Base-by-base conservation (phyloP, 345 rosid species). In the Cardamine occulta region DNA sequence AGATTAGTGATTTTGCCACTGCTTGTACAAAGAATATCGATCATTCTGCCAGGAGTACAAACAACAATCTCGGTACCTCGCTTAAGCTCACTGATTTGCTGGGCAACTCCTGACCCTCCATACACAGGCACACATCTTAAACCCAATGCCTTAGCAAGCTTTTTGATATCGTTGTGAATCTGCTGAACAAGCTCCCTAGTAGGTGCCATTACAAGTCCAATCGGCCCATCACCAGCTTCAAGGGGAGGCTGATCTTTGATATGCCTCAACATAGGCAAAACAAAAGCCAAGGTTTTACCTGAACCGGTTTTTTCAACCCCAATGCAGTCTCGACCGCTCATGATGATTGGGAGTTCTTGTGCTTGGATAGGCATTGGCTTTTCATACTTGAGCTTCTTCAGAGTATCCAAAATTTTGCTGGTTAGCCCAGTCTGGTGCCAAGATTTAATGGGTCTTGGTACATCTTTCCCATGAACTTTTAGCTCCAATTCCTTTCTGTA, bases 51-150 rank as follows among this genome's bases (percentile, higher is more conserved):
- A 8, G 97, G 98, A 37, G 98, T 89, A 40, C 98, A 93, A 28
- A 93, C 98, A 70, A 90, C 93, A 74, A 93, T 87, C 80, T 93
- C 97, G 48, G 95, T 86, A 48, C 95, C 98, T 69, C 93, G 81
- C 77, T 93, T 90, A 42, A 93, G 66, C 66, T 89, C 98, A 72
- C 91, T 86, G 74, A 93, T 93, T 80, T 90, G 98, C 64, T 90
- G 98, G 34, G 95, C 95, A 84, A 93, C 90, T 59, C 98, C 98
- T 60, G 95, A 90, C 40, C 98, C 98, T 78, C 95, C 98, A 79
- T 89, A 88, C 15, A 90, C 91, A 56, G 94, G 87, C 59, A 88
- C 91, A 75, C 91, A 90, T 78, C 93, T 77, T 63, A 88, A 39
- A 47, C 94, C 93, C 81, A 86, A 63, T 34, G 57, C 77, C 86